Percentiles rank a stretch among this genome's conserved stretches.
Conservation (phyloP, 2,329 filamentous ascomycete species). For the Cordyceps pruinosa region DNA sequence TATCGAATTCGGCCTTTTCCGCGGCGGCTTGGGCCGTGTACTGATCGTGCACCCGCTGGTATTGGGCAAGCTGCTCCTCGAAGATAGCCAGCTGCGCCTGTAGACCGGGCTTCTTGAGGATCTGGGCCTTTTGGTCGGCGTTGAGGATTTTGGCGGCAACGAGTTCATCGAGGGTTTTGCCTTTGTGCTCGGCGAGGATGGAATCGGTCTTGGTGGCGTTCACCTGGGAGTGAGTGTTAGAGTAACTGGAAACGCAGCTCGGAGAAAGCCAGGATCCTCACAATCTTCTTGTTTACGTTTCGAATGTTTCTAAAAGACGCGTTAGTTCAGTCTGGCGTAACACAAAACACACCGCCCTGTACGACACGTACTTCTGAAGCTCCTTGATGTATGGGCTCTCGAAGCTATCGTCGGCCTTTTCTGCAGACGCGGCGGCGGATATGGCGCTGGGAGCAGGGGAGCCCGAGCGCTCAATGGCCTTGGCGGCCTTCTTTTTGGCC, state of each 20-base stretch:
- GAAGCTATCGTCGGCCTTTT: slow-evolving; percentile 50
- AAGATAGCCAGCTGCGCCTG: slow-evolving; percentile 60
- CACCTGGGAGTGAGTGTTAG: slow-evolving; percentile 37
- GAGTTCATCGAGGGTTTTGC: slow-evolving; percentile 66
- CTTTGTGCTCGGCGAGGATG: slow-evolving; percentile 62
- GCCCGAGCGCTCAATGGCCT: slow-evolving; percentile 43
- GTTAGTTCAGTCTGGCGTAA: background rate
- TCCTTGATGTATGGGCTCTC: slow-evolving; percentile 83
- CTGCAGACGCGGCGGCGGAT: slow-evolving; percentile 42
- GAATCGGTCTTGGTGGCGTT: slow-evolving; percentile 66
- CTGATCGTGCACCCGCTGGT: slow-evolving; percentile 69
- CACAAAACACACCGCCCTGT: background rate
- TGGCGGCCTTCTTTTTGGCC: slow-evolving; percentile 59
- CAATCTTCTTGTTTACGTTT: slow-evolving; percentile 90
- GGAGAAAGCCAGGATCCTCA: slow-evolving; percentile 39
- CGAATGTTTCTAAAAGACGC: slow-evolving; percentile 64
- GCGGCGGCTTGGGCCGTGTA: slow-evolving; percentile 54
- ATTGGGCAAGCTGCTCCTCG: slow-evolving; percentile 68
- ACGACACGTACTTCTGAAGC: slow-evolving; percentile 68
- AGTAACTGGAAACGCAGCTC: background rate
- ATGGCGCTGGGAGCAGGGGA: slow-evolving; percentile 46
- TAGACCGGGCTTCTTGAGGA: slow-evolving; percentile 68
- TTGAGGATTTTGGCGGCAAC: slow-evolving; percentile 69
- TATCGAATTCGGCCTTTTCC: slow-evolving; percentile 55
- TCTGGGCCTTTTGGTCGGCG: slow-evolving; percentile 68